phyloP scores from a whole-genome alignment of 192 early-diverging fungal genomes.

The Coemansia sp. region DNA sequence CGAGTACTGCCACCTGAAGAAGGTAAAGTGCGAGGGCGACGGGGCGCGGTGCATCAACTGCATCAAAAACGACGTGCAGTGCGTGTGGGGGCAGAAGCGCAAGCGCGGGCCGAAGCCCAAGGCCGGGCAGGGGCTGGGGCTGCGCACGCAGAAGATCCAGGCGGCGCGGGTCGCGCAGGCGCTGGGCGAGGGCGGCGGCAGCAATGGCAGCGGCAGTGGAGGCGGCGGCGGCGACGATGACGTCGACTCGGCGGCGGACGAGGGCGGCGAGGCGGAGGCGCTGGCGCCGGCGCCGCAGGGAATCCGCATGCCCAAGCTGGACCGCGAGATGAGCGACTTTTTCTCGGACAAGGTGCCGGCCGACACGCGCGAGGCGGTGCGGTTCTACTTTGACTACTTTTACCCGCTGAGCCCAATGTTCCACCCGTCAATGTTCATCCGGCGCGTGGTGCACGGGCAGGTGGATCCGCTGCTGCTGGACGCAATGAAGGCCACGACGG shows the following conservation, averaged over 20 bases:
- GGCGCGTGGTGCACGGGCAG: slow-evolving; percentile 35
- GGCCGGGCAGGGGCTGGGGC: not conserved
- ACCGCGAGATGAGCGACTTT: slow-evolving; percentile 30
- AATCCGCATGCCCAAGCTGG: slow-evolving; percentile 31
- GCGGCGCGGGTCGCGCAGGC: not conserved
- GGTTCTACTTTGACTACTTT: slow-evolving; percentile 50
- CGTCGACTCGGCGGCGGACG: not conserved
- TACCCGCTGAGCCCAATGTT: slow-evolving; percentile 51
- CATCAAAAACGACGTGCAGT: slow-evolving; percentile 47
- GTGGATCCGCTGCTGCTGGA: slow-evolving; percentile 47
- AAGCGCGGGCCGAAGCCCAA: slow-evolving; percentile 53
- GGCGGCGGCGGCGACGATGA: not conserved
- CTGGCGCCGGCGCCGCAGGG: slow-evolving; percentile 8
- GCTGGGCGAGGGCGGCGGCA: not conserved
- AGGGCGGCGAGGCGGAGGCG: not conserved
- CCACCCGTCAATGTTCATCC: slow-evolving; percentile 51
- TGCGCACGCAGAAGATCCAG: not conserved
- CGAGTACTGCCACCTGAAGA: slow-evolving; percentile 50
- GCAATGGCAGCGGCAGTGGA: not conserved
- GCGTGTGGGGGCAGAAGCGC: slow-evolving; percentile 44
- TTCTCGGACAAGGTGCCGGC: slow-evolving; percentile 24
- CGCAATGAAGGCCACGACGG: slow-evolving; percentile 44
- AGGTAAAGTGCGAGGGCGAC: slow-evolving; percentile 50
- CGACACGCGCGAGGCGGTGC: slow-evolving; percentile 45
- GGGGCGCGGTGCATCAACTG: slow-evolving; percentile 44